Percentiles rank a stretch among this genome's conserved stretches.
Evolutionary conservation across 305 asterid species (phyloP).

Genomic region (Fraxinus ornus): DNA sequence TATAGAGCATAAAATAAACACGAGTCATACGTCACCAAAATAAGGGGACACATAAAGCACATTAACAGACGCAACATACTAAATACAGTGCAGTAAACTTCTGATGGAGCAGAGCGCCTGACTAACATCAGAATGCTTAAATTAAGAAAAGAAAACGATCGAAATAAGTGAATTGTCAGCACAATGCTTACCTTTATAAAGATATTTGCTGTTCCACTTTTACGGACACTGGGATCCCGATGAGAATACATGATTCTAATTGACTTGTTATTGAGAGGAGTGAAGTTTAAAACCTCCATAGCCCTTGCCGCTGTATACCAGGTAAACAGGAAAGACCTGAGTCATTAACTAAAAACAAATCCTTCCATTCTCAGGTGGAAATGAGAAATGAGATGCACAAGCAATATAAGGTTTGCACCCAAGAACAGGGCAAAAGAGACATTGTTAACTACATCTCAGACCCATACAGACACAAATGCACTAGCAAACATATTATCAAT

Average conservation of each 20-base stretch:
- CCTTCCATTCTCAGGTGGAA: not conserved
- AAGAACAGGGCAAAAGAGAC: not conserved
- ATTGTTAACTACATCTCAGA: not conserved
- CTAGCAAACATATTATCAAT: not conserved
- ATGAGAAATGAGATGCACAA: not conserved
- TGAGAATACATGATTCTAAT: constrained; percentile 55
- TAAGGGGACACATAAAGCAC: not conserved
- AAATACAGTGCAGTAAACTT: not conserved
- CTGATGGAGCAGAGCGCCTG: not conserved
- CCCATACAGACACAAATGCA: not conserved
- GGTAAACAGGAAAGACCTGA: not conserved
- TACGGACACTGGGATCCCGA: constrained; percentile 55
- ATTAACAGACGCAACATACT: not conserved
- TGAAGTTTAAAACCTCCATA: constrained; percentile 48
- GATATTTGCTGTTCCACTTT: constrained; percentile 43
- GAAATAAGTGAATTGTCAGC: not conserved
- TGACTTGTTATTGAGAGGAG: constrained; percentile 46
- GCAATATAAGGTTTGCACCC: not conserved
- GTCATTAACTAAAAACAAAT: not conserved
- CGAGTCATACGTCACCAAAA: not conserved
- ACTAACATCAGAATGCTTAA: not conserved
- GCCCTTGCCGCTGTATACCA: constrained; percentile 45
- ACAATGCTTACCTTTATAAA: constrained; percentile 28
- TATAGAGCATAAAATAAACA: not conserved
- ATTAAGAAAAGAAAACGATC: not conserved